Evolutionary conservation across 2,329 filamentous ascomycete species (phyloP).

Genomic region (Aaosphaeria pasadenensis): DNA sequence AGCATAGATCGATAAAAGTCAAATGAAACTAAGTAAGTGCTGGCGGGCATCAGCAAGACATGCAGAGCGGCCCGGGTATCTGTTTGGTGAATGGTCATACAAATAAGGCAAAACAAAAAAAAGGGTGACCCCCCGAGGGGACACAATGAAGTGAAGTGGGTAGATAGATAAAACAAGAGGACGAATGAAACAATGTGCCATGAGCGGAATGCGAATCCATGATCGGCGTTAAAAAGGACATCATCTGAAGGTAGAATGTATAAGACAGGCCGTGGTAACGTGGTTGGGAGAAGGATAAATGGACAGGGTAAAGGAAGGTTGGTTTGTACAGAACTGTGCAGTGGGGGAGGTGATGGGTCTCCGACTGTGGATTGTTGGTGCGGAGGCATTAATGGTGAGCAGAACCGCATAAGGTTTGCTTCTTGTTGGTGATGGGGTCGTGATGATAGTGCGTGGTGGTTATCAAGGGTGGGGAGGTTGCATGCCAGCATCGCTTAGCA

Average conservation of each 20-base stretch:
- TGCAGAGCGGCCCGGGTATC: slow-evolving; percentile 23
- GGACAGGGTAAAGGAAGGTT: neutral
- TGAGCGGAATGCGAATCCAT: slow-evolving; percentile 1
- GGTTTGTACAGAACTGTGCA: too few species aligned
- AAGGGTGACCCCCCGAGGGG: neutral
- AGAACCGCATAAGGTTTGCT: neutral
- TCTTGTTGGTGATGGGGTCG: neutral
- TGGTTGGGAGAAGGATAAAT: slow-evolving; percentile 14
- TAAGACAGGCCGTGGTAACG: slow-evolving; percentile 24
- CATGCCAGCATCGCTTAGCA: slow-evolving; percentile 19
- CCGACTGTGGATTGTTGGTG: too few species aligned
- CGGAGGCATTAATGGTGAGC: slow-evolving; percentile 14
- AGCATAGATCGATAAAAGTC: slow-evolving; percentile 6
- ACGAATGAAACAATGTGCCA: neutral
- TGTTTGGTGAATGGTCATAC: slow-evolving; percentile 7
- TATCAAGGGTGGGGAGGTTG: neutral
- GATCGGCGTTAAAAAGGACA: slow-evolving; percentile 8
- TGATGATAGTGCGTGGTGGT: neutral
- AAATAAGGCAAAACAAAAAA: slow-evolving; percentile 11
- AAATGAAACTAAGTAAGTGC: slow-evolving; percentile 8
- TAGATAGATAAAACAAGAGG: too few species aligned
- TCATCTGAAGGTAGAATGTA: slow-evolving; percentile 8
- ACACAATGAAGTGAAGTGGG: too few species aligned
- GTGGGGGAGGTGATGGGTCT: too few species aligned
- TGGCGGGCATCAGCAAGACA: slow-evolving; percentile 13